Conservation (phyloP, 2,329 filamentous ascomycete species). For the Neonectria coccinea region DNA sequence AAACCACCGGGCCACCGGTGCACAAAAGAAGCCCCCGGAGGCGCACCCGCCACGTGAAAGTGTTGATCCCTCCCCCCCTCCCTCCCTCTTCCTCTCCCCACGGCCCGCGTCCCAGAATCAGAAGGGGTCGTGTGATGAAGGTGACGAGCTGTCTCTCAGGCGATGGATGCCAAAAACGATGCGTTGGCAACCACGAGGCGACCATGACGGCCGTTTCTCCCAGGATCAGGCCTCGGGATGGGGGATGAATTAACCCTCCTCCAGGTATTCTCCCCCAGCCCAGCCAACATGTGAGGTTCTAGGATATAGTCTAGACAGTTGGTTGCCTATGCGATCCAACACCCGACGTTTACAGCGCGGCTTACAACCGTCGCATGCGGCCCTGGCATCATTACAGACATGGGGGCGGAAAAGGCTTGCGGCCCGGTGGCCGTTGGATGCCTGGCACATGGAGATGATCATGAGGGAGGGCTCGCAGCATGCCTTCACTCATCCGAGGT, state of each 20-base stretch:
- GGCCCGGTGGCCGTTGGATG: slow-evolving; percentile 22
- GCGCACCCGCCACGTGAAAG: slow-evolving; percentile 24
- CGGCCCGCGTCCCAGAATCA: slow-evolving; percentile 14
- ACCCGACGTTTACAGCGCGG: slow-evolving; percentile 16
- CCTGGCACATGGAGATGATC: slow-evolving; percentile 26
- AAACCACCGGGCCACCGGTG: neutral
- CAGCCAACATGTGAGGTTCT: slow-evolving; percentile 14
- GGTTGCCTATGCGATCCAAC: neutral
- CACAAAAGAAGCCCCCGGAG: neutral
- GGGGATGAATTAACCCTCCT: neutral
- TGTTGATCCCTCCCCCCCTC: slow-evolving; percentile 13
- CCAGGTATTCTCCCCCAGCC: slow-evolving; percentile 1
- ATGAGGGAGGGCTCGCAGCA: slow-evolving; percentile 12
- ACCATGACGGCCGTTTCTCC: slow-evolving; percentile 8
- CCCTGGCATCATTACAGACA: too few species aligned
- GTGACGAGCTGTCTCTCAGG: neutral
- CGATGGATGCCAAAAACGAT: slow-evolving; percentile 15
- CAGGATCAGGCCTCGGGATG: slow-evolving; percentile 6
- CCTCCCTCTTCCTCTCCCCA: neutral
- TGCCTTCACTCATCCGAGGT: slow-evolving; percentile 22
- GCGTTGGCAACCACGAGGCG: slow-evolving; percentile 22
- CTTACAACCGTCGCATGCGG: slow-evolving; percentile 8
- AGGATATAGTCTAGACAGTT: neutral
- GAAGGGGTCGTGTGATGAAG: slow-evolving; percentile 22
- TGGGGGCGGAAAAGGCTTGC: slow-evolving; percentile 2